These are phyloP conservation scores for Rhodotorula paludigena DNA, from an alignment of 768 basidiomycete genomes.

Conservation along the genomic window DNA sequence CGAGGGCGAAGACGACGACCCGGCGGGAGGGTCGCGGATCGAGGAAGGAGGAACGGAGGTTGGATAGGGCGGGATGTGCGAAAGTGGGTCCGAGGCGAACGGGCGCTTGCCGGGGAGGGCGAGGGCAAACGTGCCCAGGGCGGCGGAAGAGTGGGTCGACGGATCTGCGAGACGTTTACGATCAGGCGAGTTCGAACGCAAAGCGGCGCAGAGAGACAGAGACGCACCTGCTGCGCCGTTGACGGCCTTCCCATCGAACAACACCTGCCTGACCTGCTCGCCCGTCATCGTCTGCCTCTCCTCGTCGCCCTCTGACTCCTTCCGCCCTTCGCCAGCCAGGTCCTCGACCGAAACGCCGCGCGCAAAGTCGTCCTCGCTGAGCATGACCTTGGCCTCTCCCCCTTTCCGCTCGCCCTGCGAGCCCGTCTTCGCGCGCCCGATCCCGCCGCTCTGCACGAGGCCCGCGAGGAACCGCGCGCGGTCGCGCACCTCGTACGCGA, in stretches of 20 bases:
- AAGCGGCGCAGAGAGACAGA: not conserved
- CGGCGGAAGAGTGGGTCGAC: not conserved
- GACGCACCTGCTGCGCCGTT: not conserved
- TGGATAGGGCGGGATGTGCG: conserved; percentile 22
- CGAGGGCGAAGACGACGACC: not conserved
- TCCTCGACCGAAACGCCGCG: conserved; percentile 25
- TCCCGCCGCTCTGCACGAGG: conserved; percentile 58
- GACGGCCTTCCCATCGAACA: conserved; percentile 31
- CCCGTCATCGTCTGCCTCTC: conserved; percentile 20
- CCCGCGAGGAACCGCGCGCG: conserved; percentile 72
- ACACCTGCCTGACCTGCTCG: conserved; percentile 22
- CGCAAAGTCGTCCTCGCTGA: conserved; percentile 31
- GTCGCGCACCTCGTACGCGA: conserved; percentile 84
- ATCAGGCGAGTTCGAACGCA: not conserved
- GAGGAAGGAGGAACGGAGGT: conserved; percentile 28
- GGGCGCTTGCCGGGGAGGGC: conserved; percentile 15
- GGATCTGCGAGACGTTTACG: not conserved
- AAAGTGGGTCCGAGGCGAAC: not conserved
- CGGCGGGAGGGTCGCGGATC: conserved; percentile 18
- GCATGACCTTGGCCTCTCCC: conserved; percentile 7
- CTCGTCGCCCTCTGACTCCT: not conserved
- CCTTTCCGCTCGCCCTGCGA: not conserved
- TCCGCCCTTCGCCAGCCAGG: not conserved
- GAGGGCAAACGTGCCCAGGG: conserved; percentile 29
- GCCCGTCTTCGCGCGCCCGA: conserved; percentile 22